phyloP scores from a whole-genome alignment of 495 filamentous ascomycete genomes.

The Penicillium malachiteum region DNA sequence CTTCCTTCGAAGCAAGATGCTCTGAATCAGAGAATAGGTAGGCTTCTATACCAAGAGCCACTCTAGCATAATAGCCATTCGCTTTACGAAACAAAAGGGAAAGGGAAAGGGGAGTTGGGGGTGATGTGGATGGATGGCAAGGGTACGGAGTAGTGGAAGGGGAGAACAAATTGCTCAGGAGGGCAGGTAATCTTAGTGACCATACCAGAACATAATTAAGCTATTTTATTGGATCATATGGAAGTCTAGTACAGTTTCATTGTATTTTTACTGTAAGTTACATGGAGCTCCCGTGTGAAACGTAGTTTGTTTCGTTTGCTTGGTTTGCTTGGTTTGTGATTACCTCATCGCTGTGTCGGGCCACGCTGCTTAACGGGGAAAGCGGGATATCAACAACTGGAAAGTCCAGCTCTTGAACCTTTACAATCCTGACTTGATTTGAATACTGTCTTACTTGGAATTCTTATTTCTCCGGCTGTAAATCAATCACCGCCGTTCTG shows the following conservation, averaged over 20 bases:
- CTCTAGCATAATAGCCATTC: conserved; percentile 43
- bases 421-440: neutral
- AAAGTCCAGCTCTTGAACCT: neutral
- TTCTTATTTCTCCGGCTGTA: neutral
- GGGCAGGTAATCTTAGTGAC: conserved; percentile 3
- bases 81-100: conserved; percentile 44
- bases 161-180: conserved; percentile 12
- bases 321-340: conserved; percentile 21
- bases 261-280: neutral
- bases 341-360: conserved; percentile 10
- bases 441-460: conserved; percentile 4
- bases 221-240: neutral
- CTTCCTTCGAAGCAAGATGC: conserved; percentile 22
- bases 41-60: conserved; percentile 43
- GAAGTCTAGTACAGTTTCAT: conserved; percentile 9
- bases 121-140: conserved; percentile 12
- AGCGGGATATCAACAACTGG: conserved; percentile 18
- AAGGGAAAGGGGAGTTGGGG: conserved; percentile 22
- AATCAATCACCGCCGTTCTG: neutral
- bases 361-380: conserved; percentile 7
- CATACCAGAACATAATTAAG: neutral
- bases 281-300: too few species aligned
- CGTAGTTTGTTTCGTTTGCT: conserved; percentile 10
- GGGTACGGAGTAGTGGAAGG: conserved; percentile 15
- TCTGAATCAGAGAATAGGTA: conserved; percentile 26